phyloP scores from a whole-genome alignment of 306 rosid genomes.

The Astragalus membranaceus region DNA sequence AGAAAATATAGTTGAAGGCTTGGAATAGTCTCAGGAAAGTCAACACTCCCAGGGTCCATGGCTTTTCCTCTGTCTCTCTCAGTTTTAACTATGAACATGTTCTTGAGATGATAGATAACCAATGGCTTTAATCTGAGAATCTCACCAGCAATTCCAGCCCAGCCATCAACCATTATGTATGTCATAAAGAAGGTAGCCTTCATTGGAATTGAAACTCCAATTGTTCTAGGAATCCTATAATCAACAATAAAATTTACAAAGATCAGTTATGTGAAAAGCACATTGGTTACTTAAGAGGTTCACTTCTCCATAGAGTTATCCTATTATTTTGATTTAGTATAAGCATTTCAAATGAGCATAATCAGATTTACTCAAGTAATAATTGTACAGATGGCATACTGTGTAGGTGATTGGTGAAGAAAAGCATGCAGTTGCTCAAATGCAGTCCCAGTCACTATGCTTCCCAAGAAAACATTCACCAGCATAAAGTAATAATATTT shows the following conservation, averaged over 20 bases:
- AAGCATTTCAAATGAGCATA: background rate
- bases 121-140: conserved; percentile 88
- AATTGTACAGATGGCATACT: conserved; percentile 42
- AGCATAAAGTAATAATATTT: conserved; percentile 92
- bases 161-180: conserved; percentile 95
- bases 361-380: conserved; percentile 2
- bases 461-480: conserved; percentile 96
- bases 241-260: too few species aligned
- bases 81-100: conserved; percentile 86
- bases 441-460: conserved; percentile 93
- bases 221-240: conserved; percentile 85
- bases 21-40: conserved; percentile 83
- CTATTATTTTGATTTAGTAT: background rate
- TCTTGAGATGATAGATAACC: conserved; percentile 92
- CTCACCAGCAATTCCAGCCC: conserved; percentile 97
- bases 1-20: conserved; percentile 91
- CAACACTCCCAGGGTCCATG: conserved; percentile 86
- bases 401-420: conserved; percentile 87
- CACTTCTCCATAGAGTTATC: too few species aligned
- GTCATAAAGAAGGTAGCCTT: conserved; percentile 99
- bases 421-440: conserved; percentile 84
- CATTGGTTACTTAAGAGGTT: too few species aligned
- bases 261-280: too few species aligned
- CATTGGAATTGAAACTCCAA: conserved; percentile 94
- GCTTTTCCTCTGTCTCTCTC: conserved; percentile 90